These are phyloP conservation scores for Phytophthora megakarya DNA, from an alignment of 352 stramenopile species.

Conservation along the genomic window DNA sequence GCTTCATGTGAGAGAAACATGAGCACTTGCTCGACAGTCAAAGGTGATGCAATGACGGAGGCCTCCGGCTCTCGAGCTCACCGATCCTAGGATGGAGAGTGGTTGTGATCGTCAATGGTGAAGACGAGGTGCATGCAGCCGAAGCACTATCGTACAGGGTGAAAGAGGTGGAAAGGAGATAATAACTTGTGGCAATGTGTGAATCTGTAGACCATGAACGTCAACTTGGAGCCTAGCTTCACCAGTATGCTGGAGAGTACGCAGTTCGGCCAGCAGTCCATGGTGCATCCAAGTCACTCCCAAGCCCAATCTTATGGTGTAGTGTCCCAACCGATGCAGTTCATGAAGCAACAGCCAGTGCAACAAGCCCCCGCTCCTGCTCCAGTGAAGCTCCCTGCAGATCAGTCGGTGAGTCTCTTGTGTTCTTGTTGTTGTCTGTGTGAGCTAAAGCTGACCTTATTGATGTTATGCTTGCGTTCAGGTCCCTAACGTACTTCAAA, in stretches of 20 bases:
- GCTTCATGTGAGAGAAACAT: conserved; percentile 18
- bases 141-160: background rate
- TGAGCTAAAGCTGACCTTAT: conserved; percentile 5
- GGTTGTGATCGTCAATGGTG: conserved; percentile 11
- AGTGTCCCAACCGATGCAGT: conserved; percentile 35
- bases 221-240: conserved; percentile 48
- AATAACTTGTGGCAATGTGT: conserved; percentile 39
- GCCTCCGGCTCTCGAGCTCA: conserved; percentile 15
- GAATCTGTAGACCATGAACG: conserved; percentile 45
- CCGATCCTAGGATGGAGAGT: conserved; percentile 20
- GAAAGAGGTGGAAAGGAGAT: conserved; percentile 10
- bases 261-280: conserved; percentile 37
- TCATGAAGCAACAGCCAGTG: conserved; percentile 29
- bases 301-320: conserved; percentile 31
- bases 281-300: conserved; percentile 19
- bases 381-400: conserved; percentile 24
- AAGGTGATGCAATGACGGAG: conserved; percentile 19
- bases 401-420: conserved; percentile 34
- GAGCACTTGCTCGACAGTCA: conserved; percentile 8
- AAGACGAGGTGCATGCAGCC: conserved; percentile 4
- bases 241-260: conserved; percentile 36
- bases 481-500: conserved; percentile 46
- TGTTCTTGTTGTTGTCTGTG: background rate
- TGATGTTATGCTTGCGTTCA: conserved; percentile 12
- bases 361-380: conserved; percentile 14